A percentile compares a stretch with the other conserved stretches of the same genome.
phyloP scores from a whole-genome alignment of 768 basidiomycete species.

The Trametes meyenii region DNA sequence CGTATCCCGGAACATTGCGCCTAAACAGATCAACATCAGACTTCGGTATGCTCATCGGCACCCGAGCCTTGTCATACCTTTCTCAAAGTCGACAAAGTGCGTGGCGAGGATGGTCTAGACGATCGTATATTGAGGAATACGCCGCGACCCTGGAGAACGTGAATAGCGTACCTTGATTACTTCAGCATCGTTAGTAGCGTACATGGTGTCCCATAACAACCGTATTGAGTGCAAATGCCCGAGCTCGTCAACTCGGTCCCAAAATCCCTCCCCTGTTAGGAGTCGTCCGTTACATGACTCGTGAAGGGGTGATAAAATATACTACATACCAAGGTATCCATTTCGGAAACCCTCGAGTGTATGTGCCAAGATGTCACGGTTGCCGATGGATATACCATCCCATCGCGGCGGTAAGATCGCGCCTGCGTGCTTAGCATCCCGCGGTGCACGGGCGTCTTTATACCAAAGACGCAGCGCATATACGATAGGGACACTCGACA shows the following conservation, averaged over 20 bases:
- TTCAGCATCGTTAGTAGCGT: slow-evolving; percentile 27
- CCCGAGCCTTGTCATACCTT: slow-evolving; percentile 37
- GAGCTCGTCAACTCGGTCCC: slow-evolving; percentile 28
- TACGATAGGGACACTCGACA: not conserved
- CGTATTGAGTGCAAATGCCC: slow-evolving; percentile 27
- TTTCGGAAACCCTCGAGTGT: not conserved
- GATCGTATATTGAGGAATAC: not conserved
- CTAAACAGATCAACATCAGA: slow-evolving; percentile 24
- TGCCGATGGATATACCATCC: not conserved
- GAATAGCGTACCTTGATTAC: slow-evolving; percentile 39
- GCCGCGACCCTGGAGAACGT: no score
- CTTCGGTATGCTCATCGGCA: not conserved
- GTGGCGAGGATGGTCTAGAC: slow-evolving; percentile 32
- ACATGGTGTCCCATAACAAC: slow-evolving; percentile 27
- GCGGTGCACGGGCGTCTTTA: not conserved
- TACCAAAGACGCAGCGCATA: not conserved
- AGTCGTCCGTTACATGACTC: not conserved
- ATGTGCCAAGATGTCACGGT: not conserved
- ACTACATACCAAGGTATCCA: not conserved
- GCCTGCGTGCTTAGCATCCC: not conserved
- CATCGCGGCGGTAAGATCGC: not conserved
- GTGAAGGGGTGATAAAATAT: not conserved
- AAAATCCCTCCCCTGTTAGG: slow-evolving; percentile 27
- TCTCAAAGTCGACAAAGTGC: slow-evolving; percentile 46
- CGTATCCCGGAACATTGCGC: slow-evolving; percentile 35